Conservation (phyloP, 306 rosid genomes). For the Carpinus viminea region DNA sequence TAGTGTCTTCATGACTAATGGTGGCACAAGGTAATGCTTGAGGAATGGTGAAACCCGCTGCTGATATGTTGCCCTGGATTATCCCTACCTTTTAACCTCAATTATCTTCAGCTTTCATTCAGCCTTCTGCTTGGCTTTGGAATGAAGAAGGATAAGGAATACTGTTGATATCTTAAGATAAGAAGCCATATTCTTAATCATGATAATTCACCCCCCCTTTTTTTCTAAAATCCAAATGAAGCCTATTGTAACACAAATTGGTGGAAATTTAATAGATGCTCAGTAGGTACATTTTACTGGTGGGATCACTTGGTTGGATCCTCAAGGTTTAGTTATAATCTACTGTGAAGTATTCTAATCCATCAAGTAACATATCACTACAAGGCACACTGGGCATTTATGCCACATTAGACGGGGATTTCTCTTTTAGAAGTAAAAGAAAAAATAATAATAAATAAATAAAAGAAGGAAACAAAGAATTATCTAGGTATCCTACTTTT, state of each 20-base stretch:
- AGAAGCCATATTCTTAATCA: background rate
- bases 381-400: background rate
- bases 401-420: background rate
- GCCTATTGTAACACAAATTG: background rate
- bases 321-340: background rate
- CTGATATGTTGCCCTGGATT: background rate
- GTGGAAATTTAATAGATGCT: background rate
- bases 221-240: background rate
- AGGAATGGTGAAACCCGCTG: background rate
- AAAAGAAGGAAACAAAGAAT: background rate
- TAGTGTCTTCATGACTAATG: background rate
- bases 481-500: background rate
- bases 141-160: background rate
- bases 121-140: too few relatives aligned
- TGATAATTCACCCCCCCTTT: too few relatives aligned
- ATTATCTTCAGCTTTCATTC: background rate
- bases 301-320: background rate
- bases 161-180: background rate
- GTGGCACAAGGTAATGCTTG: background rate
- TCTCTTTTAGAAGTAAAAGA: background rate
- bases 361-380: background rate
- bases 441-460: background rate
- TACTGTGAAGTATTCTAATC: background rate
- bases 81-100: background rate
- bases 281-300: background rate